Base-by-base conservation (phyloP, 768 basidiomycete genomes). In the Boletus vinaceobasis region DNA sequence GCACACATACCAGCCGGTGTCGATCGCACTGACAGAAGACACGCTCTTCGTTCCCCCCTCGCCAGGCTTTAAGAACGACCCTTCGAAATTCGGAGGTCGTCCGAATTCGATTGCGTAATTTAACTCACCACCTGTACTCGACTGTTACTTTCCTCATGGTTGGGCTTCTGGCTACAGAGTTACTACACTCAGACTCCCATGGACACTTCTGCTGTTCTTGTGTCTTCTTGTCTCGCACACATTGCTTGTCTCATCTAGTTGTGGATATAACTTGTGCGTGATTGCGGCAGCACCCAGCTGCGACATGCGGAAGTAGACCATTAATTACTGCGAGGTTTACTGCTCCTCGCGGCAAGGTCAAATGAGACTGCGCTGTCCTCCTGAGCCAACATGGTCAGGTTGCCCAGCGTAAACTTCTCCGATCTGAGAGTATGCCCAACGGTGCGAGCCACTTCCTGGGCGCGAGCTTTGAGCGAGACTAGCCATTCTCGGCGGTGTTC, bases 1-100 rank as follows among this genome's bases (percentile, higher is more conserved):
- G 2, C 85, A 85, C 59, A 66, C 72, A n/a, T 90, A 90, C 65
- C 75, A 88, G 64, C 88, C 88, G 3, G 86, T 90, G 50, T 88
- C 88, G 23, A 70, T 75, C 62, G 75, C 75, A 43, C 49, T 77
- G 55, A 68, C 76, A 13, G 75, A 77, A 42, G 73, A 77, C 47
- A 84, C 83, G 2, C 63, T 75, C 39, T 72, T 73, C 49, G 77
- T 73, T 19, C 84, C 84, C 29, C 85, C 85, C 15, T 77, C 79
- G 0, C 84, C 85, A 17, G 76, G 78, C 38, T 87, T 86, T 71
- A 78, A 77, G 46, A 75, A 68, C 14, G 65, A 67, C 15, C 29
- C 53, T 31, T 50, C 59, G 15, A 59, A 56, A 42, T 62, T 59
- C 38, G 74, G 68, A 29, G 72, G 74, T 46, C 67, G 79, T 64